These are phyloP conservation scores for Scutellaria barbata DNA, from an alignment of 257 asterid species.

Conservation along the genomic window DNA sequence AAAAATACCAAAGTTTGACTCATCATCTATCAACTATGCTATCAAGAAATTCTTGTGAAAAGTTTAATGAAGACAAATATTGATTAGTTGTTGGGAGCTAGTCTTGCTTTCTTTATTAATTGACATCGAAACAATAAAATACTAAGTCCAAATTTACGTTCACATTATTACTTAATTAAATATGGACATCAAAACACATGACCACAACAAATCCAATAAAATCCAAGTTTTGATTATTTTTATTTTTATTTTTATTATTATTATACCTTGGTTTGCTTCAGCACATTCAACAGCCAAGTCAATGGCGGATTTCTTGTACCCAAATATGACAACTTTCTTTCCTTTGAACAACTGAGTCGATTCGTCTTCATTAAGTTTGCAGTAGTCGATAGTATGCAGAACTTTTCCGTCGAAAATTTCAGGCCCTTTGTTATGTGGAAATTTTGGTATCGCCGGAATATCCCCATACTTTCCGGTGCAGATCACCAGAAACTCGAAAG, in stretches of 20 bases:
- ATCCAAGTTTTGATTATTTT: not conserved
- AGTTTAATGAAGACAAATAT: not conserved
- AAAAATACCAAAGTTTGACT: conserved; percentile 35
- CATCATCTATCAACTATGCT: conserved; percentile 35
- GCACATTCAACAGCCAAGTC: conserved; percentile 94
- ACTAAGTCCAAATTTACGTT: conserved; percentile 41
- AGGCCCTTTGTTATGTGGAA: conserved; percentile 73
- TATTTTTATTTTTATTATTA: not conserved
- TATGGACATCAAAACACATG: conserved; percentile 1
- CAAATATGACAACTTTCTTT: conserved; percentile 73
- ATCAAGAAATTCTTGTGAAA: conserved; percentile 38
- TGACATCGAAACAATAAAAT: conserved; percentile 29
- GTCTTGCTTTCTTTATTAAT: conserved; percentile 25
- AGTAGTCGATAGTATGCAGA: conserved; percentile 74
- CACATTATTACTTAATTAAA: conserved; percentile 32
- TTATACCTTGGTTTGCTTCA: conserved; percentile 79
- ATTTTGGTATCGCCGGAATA: conserved; percentile 66
- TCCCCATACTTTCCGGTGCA: conserved; percentile 94
- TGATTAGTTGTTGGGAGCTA: not conserved
- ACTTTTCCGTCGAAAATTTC: conserved; percentile 70
- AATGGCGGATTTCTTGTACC: conserved; percentile 89
- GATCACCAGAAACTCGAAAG: conserved; percentile 76
- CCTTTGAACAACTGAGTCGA: conserved; percentile 53
- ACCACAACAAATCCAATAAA: not conserved
- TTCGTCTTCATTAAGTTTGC: conserved; percentile 69